Conservation (phyloP, 2,329 filamentous ascomycete species). For the Hymenoscyphus repandus region DNA sequence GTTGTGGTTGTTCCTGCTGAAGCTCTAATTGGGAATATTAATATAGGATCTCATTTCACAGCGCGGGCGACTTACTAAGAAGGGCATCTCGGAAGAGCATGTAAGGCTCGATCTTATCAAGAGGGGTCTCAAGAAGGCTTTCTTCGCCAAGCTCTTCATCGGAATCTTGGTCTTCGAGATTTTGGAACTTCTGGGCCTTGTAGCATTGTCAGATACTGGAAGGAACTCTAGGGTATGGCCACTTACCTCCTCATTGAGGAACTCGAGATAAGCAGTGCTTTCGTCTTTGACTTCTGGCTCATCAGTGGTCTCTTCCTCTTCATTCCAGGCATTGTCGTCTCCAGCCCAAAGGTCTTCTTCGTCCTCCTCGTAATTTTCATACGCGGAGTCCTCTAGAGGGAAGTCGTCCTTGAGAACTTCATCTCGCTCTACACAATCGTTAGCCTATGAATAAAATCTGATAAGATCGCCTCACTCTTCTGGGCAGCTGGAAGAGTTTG, state of each 20-base stretch:
- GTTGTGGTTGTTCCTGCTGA: conserved; percentile 84
- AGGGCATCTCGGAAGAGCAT: conserved; percentile 78
- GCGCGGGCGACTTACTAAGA: conserved; percentile 56
- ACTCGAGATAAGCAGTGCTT: conserved; percentile 90
- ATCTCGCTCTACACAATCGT: conserved; percentile 63
- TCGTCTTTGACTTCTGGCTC: conserved; percentile 73
- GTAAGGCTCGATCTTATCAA: conserved; percentile 95
- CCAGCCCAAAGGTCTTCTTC: conserved; percentile 78
- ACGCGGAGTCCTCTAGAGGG: conserved; percentile 55
- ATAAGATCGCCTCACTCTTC: conserved; percentile 57
- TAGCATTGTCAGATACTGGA: conserved; percentile 4
- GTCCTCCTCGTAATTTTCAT: conserved; percentile 47
- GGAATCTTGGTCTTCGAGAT: conserved; percentile 62
- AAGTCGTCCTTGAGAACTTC: conserved; percentile 89
- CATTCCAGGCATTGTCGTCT: conserved; percentile 75
- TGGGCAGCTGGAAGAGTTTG: conserved; percentile 81
- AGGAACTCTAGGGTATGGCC: not conserved
- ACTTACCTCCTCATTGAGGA: conserved; percentile 81
- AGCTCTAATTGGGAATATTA: conserved; percentile 52
- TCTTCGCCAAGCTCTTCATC: conserved; percentile 91
- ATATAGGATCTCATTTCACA: not conserved
- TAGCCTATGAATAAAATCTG: conserved; percentile 14
- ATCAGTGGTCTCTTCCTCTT: conserved; percentile 52
- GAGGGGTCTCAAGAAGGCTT: conserved; percentile 84
- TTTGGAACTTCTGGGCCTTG: conserved; percentile 77